Evolutionary conservation across 257 asterid species (phyloP), one percentile per base, ranked within the genome.

Genomic region (Haberlea rhodopensis): DNA sequence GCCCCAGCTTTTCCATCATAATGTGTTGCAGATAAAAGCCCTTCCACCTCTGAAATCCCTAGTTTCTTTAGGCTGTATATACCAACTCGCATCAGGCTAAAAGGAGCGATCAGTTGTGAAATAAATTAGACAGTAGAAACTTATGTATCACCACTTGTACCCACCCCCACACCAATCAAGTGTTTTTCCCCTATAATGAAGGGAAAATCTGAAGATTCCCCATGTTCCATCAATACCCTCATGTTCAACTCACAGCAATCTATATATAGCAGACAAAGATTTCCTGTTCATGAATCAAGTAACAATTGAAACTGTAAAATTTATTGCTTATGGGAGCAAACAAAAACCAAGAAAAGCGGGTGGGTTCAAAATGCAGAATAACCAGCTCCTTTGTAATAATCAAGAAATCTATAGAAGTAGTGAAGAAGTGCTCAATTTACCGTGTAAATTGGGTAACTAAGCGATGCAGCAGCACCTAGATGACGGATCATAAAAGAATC

Each of bases 31-130:
- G 40, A 45, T 19, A n/a, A 60, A 61, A 65, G 25, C 63, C 64
- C 34, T 40, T 55, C 71, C 71, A 66, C 66, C 45, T 55, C 68
- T 49, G 56, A 46, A 34, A 9, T 16, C 16, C 75, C 57, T 56
- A 62, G 82, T 67, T 69, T 57, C 76, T 70, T 70, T 66, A 60
- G 21, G 70, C n/a, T n/a, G n/a, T n/a, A 76, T 70, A 63, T 64
- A 65, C 68, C 78, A 48, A 71, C 37, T 56, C 68, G 78, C 65
- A 68, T 60, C 55, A 68, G 22, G 70, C 71, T 59, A 69, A 64
- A 60, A 22, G 43, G 68, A 45, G 29, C 27, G 67, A 8, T 66
- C 58, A 62, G 31, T 60, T 70, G 66, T 59, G 49, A 59, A 65
- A 55, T 63, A 23, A 70, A 62, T 2, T n/a, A 15, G 26, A 34